A percentile compares a stretch with the other conserved stretches of the same genome.
These are phyloP conservation scores for Penicillium sp. DNA, from an alignment of 2,329 filamentous ascomycete genomes.

Conservation along the genomic window DNA sequence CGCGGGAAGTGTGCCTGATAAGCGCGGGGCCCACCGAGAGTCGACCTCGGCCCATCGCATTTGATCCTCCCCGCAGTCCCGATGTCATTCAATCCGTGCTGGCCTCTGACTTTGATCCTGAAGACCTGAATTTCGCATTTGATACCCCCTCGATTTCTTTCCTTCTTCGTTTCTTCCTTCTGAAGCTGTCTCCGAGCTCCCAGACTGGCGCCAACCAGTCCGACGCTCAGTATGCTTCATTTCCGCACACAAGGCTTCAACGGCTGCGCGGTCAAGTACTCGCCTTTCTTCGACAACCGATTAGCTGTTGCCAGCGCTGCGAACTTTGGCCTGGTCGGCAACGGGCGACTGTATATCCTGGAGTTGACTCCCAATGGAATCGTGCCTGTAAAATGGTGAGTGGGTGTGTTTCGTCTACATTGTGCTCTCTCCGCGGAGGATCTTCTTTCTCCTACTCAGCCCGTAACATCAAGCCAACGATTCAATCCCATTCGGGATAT, in stretches of 20 bases:
- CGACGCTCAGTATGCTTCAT: conserved; percentile 72
- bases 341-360: conserved; percentile 85
- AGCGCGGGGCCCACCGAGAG: conserved; percentile 11
- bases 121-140: conserved; percentile 8
- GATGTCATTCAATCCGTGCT: conserved; percentile 11
- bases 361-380: conserved; percentile 83
- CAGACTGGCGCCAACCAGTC: conserved; percentile 12
- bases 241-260: conserved; percentile 93
- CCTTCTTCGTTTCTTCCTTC: not conserved
- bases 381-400: conserved; percentile 77
- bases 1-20: conserved; percentile 13
- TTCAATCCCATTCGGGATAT: not conserved
- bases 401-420: not conserved
- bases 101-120: not conserved
- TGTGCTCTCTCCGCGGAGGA: not conserved
- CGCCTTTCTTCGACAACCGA: conserved; percentile 94
- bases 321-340: conserved; percentile 96
- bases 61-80: conserved; percentile 31
- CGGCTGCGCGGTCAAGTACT: conserved; percentile 97
- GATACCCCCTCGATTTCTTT: conserved; percentile 8
- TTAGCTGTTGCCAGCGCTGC: conserved; percentile 88
- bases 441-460: not conserved
- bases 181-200: not conserved
- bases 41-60: conserved; percentile 27
- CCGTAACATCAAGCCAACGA: not conserved